phyloP scores from a whole-genome alignment of 2,329 filamentous ascomycete species.

The Epichloe hybrida region DNA sequence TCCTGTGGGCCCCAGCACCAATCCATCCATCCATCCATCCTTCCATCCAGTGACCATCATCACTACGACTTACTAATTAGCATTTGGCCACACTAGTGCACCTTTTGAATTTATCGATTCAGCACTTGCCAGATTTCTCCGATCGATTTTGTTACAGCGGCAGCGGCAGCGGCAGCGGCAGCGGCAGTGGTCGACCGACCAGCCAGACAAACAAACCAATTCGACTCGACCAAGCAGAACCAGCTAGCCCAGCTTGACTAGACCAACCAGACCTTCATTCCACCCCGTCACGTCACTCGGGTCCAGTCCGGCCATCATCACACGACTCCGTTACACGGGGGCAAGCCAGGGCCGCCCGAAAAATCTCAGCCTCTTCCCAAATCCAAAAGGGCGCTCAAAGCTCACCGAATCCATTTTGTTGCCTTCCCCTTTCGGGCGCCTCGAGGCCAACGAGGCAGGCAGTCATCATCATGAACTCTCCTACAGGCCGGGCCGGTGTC shows the following conservation, averaged over 20 bases:
- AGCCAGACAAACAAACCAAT: neutral
- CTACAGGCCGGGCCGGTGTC: constrained; percentile 42
- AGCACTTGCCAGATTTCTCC: too few relatives aligned
- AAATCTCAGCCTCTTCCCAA: constrained; percentile 5
- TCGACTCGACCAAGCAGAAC: too few relatives aligned
- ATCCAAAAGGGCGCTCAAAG: neutral
- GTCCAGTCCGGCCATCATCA: constrained; percentile 9
- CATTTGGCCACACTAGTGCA: too few relatives aligned
- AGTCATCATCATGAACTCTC: constrained; percentile 23
- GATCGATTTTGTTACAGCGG: too few relatives aligned
- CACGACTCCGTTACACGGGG: constrained; percentile 9
- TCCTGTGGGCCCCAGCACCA: too few relatives aligned
- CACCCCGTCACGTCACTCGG: constrained; percentile 10
- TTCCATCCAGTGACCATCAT: too few relatives aligned
- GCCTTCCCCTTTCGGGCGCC: constrained; percentile 7
- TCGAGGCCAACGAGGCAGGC: constrained; percentile 7
- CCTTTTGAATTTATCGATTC: too few relatives aligned
- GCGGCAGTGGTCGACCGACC: neutral
- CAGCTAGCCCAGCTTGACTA: too few relatives aligned
- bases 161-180: too few relatives aligned
- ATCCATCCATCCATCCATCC: too few relatives aligned
- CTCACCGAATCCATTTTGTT: constrained; percentile 1
- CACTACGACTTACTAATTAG: too few relatives aligned
- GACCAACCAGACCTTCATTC: constrained; percentile 4
- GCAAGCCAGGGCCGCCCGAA: constrained; percentile 4